Conservation (phyloP, 768 basidiomycete species). For the Boletus subcaerulescens region DNA sequence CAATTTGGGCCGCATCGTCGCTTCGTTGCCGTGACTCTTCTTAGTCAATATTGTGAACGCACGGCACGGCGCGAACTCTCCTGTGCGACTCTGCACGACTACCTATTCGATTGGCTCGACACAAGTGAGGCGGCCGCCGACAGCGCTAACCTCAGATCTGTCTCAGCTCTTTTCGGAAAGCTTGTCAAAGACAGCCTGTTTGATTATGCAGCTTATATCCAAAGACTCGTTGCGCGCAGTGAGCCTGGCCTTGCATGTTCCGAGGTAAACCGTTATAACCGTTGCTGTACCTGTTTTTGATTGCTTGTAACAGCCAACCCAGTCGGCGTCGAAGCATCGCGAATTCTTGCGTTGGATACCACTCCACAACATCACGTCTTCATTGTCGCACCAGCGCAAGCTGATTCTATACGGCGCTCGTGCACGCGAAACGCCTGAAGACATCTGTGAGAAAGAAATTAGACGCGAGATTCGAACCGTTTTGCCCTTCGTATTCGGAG, state of each 20-base stretch:
- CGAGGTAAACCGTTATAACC: conserved; percentile 40
- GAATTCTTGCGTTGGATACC: conserved; percentile 72
- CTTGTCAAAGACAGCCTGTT: conserved; percentile 69
- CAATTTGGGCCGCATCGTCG: conserved; percentile 67
- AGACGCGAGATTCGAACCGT: conserved; percentile 63
- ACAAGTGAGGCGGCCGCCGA: conserved; percentile 59
- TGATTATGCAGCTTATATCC: conserved; percentile 71
- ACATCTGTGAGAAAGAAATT: conserved; percentile 65
- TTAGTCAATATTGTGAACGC: conserved; percentile 59
- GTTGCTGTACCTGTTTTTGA: background rate
- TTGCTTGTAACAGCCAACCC: conserved; percentile 1
- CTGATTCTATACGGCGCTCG: conserved; percentile 67
- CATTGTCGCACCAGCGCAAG: conserved; percentile 66
- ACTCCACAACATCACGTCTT: conserved; percentile 53
- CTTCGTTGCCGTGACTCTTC: conserved; percentile 70
- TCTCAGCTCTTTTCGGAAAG: conserved; percentile 69
- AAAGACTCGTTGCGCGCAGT: conserved; percentile 77
- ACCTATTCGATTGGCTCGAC: conserved; percentile 81
- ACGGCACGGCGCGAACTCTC: conserved; percentile 62
- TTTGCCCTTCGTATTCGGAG: conserved; percentile 68
- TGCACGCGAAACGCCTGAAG: conserved; percentile 68
- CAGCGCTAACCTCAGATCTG: conserved; percentile 49
- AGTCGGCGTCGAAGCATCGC: conserved; percentile 56
- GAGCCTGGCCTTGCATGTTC: conserved; percentile 56
- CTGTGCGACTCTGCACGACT: conserved; percentile 66